Conservation (phyloP, 139 green algal species). For the Picochlorum costavermella region DNA sequence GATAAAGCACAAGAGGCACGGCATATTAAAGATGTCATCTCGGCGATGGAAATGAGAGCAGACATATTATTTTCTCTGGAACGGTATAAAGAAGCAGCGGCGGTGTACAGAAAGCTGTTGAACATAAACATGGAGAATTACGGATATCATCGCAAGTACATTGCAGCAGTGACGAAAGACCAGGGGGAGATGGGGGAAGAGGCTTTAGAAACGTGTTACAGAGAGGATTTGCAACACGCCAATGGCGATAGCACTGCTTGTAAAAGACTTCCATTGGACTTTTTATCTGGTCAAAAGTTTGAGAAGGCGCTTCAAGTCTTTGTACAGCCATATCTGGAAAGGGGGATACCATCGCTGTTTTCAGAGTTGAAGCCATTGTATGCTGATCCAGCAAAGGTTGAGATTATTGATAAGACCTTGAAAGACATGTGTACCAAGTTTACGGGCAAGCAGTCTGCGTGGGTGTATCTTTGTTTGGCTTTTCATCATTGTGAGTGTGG, state of each 20-base stretch:
- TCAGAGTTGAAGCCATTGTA: slow-evolving; percentile 79
- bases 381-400: slow-evolving; percentile 26
- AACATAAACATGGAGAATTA: slow-evolving; percentile 71
- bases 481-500: slow-evolving; percentile 71
- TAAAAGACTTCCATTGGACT: slow-evolving; percentile 83
- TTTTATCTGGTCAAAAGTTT: slow-evolving; percentile 59
- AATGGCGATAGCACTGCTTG: slow-evolving; percentile 53
- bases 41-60: slow-evolving; percentile 49
- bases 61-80: slow-evolving; percentile 50
- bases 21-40: slow-evolving; percentile 73
- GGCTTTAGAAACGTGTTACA: neutral
- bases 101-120: slow-evolving; percentile 63
- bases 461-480: slow-evolving; percentile 67
- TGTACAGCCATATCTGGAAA: slow-evolving; percentile 55
- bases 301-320: slow-evolving; percentile 54
- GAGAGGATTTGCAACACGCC: slow-evolving; percentile 23
- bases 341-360: slow-evolving; percentile 93
- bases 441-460: slow-evolving; percentile 32
- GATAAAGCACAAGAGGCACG: slow-evolving; percentile 28
- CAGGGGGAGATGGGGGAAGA: neutral
- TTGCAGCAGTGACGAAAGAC: slow-evolving; percentile 1
- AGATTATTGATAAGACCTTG: slow-evolving; percentile 26
- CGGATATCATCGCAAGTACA: slow-evolving; percentile 62
- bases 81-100: slow-evolving; percentile 41
- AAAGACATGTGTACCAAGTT: slow-evolving; percentile 8